Percentiles rank a stretch among this genome's conserved stretches.
These are phyloP conservation scores for Stachybotrys echinatus DNA, from an alignment of 2,329 filamentous ascomycete genomes.

Conservation along the genomic window DNA sequence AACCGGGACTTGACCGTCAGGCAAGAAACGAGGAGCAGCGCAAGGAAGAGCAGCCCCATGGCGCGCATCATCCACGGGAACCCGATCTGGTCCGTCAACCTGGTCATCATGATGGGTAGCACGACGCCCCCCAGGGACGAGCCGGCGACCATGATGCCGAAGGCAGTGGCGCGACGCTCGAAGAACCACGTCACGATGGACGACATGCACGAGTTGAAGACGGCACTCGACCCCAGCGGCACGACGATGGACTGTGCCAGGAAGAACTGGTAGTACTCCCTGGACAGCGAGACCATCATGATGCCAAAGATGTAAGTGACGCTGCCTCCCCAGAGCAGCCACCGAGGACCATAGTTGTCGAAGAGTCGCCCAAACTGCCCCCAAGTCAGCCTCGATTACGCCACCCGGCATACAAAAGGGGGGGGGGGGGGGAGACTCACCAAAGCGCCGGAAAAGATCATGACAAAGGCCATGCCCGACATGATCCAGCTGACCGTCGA, in stretches of 20 bases:
- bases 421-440: slow-evolving; percentile 26
- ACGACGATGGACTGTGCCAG: slow-evolving; percentile 35
- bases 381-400: slow-evolving; percentile 1
- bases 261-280: slow-evolving; percentile 38
- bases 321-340: slow-evolving; percentile 47
- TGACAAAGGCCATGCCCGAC: slow-evolving; percentile 44
- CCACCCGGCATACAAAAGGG: not conserved
- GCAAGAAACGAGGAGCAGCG: slow-evolving; percentile 24
- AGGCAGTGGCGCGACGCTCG: slow-evolving; percentile 43
- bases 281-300: slow-evolving; percentile 56
- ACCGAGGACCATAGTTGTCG: slow-evolving; percentile 59
- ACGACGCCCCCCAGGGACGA: slow-evolving; percentile 50
- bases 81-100: slow-evolving; percentile 41
- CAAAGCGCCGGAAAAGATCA: slow-evolving; percentile 42
- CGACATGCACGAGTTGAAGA: slow-evolving; percentile 37
- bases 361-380: slow-evolving; percentile 51
- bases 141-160: slow-evolving; percentile 48
- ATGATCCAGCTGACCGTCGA: slow-evolving; percentile 56
- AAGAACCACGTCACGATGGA: slow-evolving; percentile 47
- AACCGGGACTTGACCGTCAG: slow-evolving; percentile 29
- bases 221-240: slow-evolving; percentile 34
- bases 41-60: slow-evolving; percentile 40
- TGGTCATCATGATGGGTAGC: slow-evolving; percentile 56
- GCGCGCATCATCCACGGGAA: slow-evolving; percentile 45
- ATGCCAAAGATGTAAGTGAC: slow-evolving; percentile 56